These are phyloP conservation scores for Pleurotus tuoliensis DNA, from an alignment of 768 basidiomycete species.

Conservation along the genomic window DNA sequence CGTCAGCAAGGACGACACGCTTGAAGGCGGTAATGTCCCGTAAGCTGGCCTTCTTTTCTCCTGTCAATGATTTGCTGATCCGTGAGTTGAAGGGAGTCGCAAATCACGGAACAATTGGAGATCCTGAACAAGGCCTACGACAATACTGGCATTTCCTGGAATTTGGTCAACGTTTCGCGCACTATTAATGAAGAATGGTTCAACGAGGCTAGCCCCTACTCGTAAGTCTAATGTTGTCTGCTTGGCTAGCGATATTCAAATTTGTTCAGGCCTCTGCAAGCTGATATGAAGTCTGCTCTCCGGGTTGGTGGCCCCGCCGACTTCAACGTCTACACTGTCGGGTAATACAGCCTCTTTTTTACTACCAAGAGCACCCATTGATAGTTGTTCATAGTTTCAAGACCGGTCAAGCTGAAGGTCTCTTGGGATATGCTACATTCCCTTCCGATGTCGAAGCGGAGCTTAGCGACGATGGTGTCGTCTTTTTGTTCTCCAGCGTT, in stretches of 20 bases:
- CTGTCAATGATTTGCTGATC: neutral
- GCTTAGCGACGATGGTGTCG: slow-evolving; percentile 47
- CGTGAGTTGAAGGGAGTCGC: slow-evolving; percentile 26
- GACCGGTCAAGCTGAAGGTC: slow-evolving; percentile 33
- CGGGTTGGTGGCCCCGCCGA: slow-evolving; percentile 34
- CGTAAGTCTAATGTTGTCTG: neutral
- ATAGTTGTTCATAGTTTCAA: slow-evolving; percentile 25
- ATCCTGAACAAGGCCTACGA: slow-evolving; percentile 41
- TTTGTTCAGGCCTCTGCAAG: slow-evolving; percentile 47
- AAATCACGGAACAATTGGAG: slow-evolving; percentile 32
- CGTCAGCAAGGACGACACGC: slow-evolving; percentile 25
- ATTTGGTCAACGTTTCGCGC: slow-evolving; percentile 35
- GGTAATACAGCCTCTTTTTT: slow-evolving; percentile 25
- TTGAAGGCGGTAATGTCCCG: slow-evolving; percentile 39
- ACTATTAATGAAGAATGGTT: slow-evolving; percentile 47
- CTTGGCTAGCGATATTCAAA: slow-evolving; percentile 33
- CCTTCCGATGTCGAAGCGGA: slow-evolving; percentile 35
- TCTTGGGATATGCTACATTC: slow-evolving; percentile 55
- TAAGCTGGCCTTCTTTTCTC: slow-evolving; percentile 15
- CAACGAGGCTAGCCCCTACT: slow-evolving; percentile 32
- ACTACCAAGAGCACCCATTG: neutral
- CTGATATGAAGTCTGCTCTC: slow-evolving; percentile 44
- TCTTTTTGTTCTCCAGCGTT: slow-evolving; percentile 36
- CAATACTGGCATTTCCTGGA: slow-evolving; percentile 32
- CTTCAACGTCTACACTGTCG: slow-evolving; percentile 51